Conservation (phyloP, 306 rosid species). For the Datisca glomerata region DNA sequence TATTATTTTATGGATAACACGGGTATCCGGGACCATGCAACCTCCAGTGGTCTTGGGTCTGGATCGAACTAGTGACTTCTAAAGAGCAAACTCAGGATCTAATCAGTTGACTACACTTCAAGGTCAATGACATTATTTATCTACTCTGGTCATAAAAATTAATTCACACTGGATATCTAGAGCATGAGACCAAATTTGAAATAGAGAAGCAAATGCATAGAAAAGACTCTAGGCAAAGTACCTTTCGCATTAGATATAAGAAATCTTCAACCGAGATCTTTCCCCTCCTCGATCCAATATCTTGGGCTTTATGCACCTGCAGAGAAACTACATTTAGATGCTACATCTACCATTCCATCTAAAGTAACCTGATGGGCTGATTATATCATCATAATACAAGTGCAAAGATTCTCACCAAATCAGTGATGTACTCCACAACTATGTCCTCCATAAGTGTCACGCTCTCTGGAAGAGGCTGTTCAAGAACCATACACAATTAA, state of each 20-base stretch:
- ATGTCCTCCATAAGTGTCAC: conserved; percentile 89
- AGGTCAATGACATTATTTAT: too few species aligned
- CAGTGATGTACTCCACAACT: conserved; percentile 76
- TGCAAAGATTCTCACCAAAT: conserved; percentile 35
- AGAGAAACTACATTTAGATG: conserved; percentile 4
- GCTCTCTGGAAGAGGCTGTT: conserved; percentile 87
- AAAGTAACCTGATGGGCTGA: neutral
- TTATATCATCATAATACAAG: neutral
- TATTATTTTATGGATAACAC: too few species aligned
- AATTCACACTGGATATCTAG: too few species aligned
- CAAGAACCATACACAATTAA: conserved; percentile 6
- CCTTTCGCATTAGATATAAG: conserved; percentile 86
- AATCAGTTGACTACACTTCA: too few species aligned
- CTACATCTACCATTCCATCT: conserved; percentile 2
- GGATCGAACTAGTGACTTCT: too few species aligned
- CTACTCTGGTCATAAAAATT: too few species aligned
- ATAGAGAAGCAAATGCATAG: conserved; percentile 1
- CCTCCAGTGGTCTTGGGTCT: too few species aligned
- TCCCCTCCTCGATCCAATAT: conserved; percentile 82
- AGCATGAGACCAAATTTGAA: too few species aligned
- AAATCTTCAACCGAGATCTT: conserved; percentile 85
- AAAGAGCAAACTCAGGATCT: too few species aligned
- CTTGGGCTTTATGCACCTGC: conserved; percentile 92
- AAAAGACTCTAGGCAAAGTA: conserved; percentile 11
- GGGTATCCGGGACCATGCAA: too few species aligned